phyloP scores from a whole-genome alignment of 306 rosid species.

The Argentina anserina region DNA sequence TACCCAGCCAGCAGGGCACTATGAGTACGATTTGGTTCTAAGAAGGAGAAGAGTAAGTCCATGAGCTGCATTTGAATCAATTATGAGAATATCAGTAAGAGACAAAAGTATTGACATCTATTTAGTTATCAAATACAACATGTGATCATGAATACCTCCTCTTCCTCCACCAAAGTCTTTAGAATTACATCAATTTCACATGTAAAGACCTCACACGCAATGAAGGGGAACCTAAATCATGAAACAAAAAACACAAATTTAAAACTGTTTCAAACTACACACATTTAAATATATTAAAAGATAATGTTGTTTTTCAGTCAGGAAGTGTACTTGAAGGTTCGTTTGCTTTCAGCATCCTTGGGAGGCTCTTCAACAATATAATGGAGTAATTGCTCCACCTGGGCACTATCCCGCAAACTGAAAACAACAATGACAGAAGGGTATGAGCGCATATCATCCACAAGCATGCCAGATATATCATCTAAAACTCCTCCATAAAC shows the following conservation, averaged over 20 bases:
- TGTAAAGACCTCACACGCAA: slow-evolving; percentile 91
- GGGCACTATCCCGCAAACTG: slow-evolving; percentile 90
- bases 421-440: slow-evolving; percentile 23
- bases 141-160: slow-evolving; percentile 58
- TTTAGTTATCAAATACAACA: slow-evolving; percentile 11
- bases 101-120: neutral
- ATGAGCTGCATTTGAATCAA: slow-evolving; percentile 61
- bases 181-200: slow-evolving; percentile 98
- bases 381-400: slow-evolving; percentile 80
- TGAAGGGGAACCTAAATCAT: slow-evolving; percentile 82
- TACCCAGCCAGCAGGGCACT: slow-evolving; percentile 86
- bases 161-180: slow-evolving; percentile 97
- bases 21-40: slow-evolving; percentile 82
- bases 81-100: slow-evolving; percentile 13
- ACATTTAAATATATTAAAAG: neutral
- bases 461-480: neutral
- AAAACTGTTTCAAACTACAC: neutral
- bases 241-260: slow-evolving; percentile 20
- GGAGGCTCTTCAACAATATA: slow-evolving; percentile 89
- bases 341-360: slow-evolving; percentile 88
- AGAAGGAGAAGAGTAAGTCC: slow-evolving; percentile 89
- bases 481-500: neutral
- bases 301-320: slow-evolving; percentile 9
- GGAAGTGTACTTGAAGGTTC: slow-evolving; percentile 72
- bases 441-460: slow-evolving; percentile 9